Conservation (phyloP, 176 grass and related monocot genomes). For the Oryza glaberrima region DNA sequence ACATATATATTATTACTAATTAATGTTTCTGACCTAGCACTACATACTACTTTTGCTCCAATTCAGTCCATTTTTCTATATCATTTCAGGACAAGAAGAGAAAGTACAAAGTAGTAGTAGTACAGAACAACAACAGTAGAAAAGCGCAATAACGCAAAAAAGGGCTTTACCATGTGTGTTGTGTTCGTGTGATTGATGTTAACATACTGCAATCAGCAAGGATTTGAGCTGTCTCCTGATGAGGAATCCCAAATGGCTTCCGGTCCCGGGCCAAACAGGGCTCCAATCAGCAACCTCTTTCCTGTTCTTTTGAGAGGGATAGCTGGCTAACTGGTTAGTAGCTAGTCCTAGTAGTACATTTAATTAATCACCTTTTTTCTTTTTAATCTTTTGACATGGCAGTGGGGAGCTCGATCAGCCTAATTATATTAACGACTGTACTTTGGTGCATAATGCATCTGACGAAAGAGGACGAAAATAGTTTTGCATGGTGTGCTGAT, state of each 20-base stretch:
- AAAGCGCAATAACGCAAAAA: neutral
- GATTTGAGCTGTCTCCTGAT: slow-evolving; percentile 34
- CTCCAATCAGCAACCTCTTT: neutral
- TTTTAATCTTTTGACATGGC: neutral
- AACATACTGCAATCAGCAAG: neutral
- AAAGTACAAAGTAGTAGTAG: neutral
- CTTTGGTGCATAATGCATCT: slow-evolving; percentile 34
- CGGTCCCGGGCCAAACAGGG: slow-evolving; percentile 8
- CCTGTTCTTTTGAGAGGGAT: slow-evolving; percentile 1
- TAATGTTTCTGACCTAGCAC: neutral
- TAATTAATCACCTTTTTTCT: slow-evolving; percentile 18
- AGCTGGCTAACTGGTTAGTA: slow-evolving; percentile 5
- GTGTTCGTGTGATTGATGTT: neutral
- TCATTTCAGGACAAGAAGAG: neutral
- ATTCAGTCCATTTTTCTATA: neutral
- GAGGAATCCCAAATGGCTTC: slow-evolving; percentile 31
- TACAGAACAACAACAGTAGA: slow-evolving; percentile 14
- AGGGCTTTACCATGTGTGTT: neutral
- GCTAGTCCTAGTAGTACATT: slow-evolving; percentile 3
- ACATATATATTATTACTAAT: slow-evolving; percentile 16
- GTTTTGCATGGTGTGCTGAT: slow-evolving; percentile 32
- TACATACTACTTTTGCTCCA: neutral
- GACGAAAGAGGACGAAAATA: slow-evolving; percentile 26
- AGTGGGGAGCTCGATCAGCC: neutral
- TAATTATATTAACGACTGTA: slow-evolving; percentile 13